A percentile compares a stretch with the other conserved stretches of the same genome.
Evolutionary conservation across 2,329 filamentous ascomycete species (phyloP).

Genomic region (Cephalotrichum gorgonifer): DNA sequence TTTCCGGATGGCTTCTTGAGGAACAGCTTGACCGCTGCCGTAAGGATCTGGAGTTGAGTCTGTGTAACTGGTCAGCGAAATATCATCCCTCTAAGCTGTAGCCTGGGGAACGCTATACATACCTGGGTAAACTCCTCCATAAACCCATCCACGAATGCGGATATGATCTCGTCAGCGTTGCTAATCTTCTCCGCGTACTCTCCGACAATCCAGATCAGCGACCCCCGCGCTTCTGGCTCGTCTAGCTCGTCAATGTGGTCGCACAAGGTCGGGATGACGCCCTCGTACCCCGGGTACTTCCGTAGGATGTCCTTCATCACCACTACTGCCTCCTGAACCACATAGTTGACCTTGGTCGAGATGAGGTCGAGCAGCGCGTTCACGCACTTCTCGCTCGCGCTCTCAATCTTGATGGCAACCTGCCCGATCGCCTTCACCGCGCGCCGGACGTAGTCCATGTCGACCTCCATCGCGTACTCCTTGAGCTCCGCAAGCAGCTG

Average conservation of each 20-base stretch:
- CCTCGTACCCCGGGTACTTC: constrained; percentile 96
- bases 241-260: constrained; percentile 95
- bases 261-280: constrained; percentile 92
- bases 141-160: constrained; percentile 86
- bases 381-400: constrained; percentile 88
- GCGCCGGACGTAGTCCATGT: constrained; percentile 96
- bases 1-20: constrained; percentile 91
- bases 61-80: constrained; percentile 23
- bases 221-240: constrained; percentile 80
- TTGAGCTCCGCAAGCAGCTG: constrained; percentile 90
- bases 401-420: constrained; percentile 97
- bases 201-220: constrained; percentile 96
- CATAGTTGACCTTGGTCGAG: constrained; percentile 96
- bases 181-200: constrained; percentile 99
- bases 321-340: constrained; percentile 96
- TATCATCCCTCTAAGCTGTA: not conserved
- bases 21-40: constrained; percentile 94
- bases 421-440: constrained; percentile 95
- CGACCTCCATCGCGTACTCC: constrained; percentile 94
- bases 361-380: constrained; percentile 89
- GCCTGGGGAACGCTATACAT: constrained; percentile 20
- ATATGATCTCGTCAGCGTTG: constrained; percentile 91
- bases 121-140: constrained; percentile 94
- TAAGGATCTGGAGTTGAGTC: constrained; percentile 97
- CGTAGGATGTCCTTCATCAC: constrained; percentile 98